A percentile compares a stretch with the other conserved stretches of the same genome.
Evolutionary conservation across 371 early-diverging fungal species (phyloP).

Genomic region (Circinella umbellata): DNA sequence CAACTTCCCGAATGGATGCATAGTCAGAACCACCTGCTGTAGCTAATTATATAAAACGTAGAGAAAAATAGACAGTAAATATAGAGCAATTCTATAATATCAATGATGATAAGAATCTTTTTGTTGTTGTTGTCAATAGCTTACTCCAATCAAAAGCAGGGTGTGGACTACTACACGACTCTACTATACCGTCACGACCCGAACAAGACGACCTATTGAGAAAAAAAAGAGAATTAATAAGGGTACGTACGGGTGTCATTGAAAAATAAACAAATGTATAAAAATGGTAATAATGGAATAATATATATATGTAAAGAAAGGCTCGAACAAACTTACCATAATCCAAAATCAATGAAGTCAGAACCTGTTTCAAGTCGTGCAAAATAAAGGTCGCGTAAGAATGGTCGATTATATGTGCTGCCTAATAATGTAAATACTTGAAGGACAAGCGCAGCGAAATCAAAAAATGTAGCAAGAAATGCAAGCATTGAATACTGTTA

Average conservation of each 20-base stretch:
- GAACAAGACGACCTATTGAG: conserved; percentile 39
- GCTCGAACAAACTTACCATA: conserved; percentile 33
- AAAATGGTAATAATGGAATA: background rate
- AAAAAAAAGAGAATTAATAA: background rate
- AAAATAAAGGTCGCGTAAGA: conserved; percentile 45
- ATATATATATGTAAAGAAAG: too few species aligned
- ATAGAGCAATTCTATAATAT: too few species aligned
- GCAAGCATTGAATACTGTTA: conserved; percentile 18
- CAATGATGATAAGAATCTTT: background rate
- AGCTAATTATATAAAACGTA: background rate
- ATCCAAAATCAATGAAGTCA: conserved; percentile 37
- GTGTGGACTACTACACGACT: conserved; percentile 35
- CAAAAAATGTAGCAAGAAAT: conserved; percentile 46
- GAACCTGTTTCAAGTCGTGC: conserved; percentile 27
- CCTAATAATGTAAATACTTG: conserved; percentile 51
- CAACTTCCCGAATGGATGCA: background rate
- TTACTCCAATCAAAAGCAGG: conserved; percentile 50
- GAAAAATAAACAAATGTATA: background rate
- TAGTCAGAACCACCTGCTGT: conserved; percentile 1
- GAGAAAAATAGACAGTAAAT: background rate
- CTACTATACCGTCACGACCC: conserved; percentile 28
- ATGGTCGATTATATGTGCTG: conserved; percentile 43
- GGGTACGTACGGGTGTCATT: background rate
- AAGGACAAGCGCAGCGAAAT: conserved; percentile 49
- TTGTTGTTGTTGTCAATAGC: background rate